phyloP scores from a whole-genome alignment of 192 early-diverging fungal species.

The Dimargaris cristalligena region DNA sequence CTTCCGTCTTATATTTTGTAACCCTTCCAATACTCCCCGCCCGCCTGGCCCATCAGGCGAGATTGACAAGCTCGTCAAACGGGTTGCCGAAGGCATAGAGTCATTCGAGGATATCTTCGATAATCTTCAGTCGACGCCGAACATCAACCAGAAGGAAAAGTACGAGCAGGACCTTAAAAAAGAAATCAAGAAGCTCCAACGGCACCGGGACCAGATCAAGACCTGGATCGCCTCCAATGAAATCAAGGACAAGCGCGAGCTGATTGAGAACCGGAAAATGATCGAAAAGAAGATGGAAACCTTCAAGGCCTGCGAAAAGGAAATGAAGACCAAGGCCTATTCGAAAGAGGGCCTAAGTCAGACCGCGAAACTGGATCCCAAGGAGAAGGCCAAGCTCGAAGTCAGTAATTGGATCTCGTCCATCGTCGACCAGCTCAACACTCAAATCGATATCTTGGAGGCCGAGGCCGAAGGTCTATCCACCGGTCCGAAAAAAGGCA shows the following conservation, averaged over 20 bases:
- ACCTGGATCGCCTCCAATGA: slow-evolving; percentile 88
- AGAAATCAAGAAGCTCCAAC: slow-evolving; percentile 98
- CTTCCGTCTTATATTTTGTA: slow-evolving; percentile 6
- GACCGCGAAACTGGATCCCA: slow-evolving; percentile 73
- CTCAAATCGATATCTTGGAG: slow-evolving; percentile 88
- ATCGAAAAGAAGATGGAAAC: slow-evolving; percentile 98
- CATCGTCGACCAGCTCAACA: slow-evolving; percentile 62
- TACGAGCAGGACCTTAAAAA: slow-evolving; percentile 91
- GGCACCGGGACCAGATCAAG: slow-evolving; percentile 93
- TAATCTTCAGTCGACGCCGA: slow-evolving; percentile 68
- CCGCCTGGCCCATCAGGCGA: slow-evolving; percentile 63
- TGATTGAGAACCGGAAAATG: slow-evolving; percentile 79
- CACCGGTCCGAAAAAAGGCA: slow-evolving; percentile 52
- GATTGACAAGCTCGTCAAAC: slow-evolving; percentile 90
- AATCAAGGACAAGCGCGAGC: slow-evolving; percentile 88
- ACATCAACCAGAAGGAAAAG: slow-evolving; percentile 88
- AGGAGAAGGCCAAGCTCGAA: slow-evolving; percentile 82
- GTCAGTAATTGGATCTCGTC: slow-evolving; percentile 69
- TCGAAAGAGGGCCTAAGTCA: slow-evolving; percentile 84
- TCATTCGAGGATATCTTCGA: slow-evolving; percentile 81
- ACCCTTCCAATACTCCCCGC: not conserved
- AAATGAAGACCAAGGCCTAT: slow-evolving; percentile 98
- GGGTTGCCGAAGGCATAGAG: slow-evolving; percentile 89
- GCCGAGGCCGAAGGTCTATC: slow-evolving; percentile 66
- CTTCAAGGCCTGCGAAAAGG: slow-evolving; percentile 96